Evolutionary conservation across 805 yeast genomes (phyloP).

Genomic region (Nematodospora valgi): DNA sequence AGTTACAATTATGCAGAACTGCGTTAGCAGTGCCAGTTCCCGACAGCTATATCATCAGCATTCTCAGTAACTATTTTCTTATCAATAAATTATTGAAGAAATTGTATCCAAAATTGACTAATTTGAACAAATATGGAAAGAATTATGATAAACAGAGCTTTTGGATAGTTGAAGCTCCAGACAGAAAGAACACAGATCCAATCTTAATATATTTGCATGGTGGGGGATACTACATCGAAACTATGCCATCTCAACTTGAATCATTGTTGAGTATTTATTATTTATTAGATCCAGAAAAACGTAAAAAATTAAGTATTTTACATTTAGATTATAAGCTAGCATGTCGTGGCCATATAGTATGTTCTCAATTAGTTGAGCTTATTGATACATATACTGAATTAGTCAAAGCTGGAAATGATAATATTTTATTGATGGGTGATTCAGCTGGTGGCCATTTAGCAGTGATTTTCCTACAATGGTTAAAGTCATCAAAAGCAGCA

Average conservation of each 20-base stretch:
- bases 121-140: slow-evolving; percentile 31
- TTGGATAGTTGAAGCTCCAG: slow-evolving; percentile 33
- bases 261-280: slow-evolving; percentile 25
- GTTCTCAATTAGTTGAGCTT: slow-evolving; percentile 30
- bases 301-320: slow-evolving; percentile 21
- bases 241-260: slow-evolving; percentile 28
- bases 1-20: slow-evolving; percentile 13
- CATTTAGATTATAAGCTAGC: slow-evolving; percentile 31
- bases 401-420: slow-evolving; percentile 19
- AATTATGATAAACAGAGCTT: slow-evolving; percentile 24
- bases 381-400: slow-evolving; percentile 23
- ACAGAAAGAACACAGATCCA: slow-evolving; percentile 23
- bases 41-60: slow-evolving; percentile 12
- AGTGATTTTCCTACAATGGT: slow-evolving; percentile 25
- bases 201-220: slow-evolving; percentile 36
- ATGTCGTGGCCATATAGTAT: slow-evolving; percentile 27
- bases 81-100: slow-evolving; percentile 10
- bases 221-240: slow-evolving; percentile 36
- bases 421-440: slow-evolving; percentile 37
- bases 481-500: slow-evolving; percentile 14
- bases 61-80: slow-evolving; percentile 11
- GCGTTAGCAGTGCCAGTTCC: slow-evolving; percentile 13
- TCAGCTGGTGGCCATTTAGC: slow-evolving; percentile 42
- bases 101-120: slow-evolving; percentile 7
- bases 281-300: slow-evolving; percentile 20